Percentiles rank a stretch among this genome's conserved stretches.
phyloP scores from a whole-genome alignment of 257 asterid species.

The Solanum phureja region DNA sequence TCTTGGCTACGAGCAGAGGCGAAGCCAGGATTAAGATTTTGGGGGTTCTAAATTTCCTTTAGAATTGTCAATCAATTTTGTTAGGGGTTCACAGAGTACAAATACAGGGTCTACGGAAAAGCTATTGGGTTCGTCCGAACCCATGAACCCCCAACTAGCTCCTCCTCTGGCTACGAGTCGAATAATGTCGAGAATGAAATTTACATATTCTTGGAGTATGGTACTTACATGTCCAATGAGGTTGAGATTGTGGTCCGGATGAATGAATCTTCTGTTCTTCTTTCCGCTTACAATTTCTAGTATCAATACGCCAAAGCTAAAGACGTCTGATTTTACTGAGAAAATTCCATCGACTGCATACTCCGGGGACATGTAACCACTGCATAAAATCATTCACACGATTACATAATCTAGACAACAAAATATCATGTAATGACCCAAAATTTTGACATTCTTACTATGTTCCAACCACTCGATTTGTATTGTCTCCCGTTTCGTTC shows the following conservation, averaged over 20 bases:
- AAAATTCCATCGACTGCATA: conserved; percentile 24
- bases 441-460: conserved; percentile 1
- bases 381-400: background rate
- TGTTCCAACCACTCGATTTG: conserved; percentile 26
- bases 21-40: no score
- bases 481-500: conserved; percentile 25
- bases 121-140: no score
- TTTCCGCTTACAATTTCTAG: conserved; percentile 19
- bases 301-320: conserved; percentile 24
- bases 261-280: conserved; percentile 16
- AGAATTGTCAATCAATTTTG: no score
- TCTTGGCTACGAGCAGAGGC: background rate
- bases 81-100: no score
- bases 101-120: no score
- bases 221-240: conserved; percentile 25
- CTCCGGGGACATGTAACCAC: conserved; percentile 33
- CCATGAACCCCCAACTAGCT: no score
- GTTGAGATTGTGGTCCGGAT: conserved; percentile 15
- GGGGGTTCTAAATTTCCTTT: no score
- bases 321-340: conserved; percentile 25
- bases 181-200: background rate
- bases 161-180: background rate
- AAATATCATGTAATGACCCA: background rate
- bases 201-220: background rate
- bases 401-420: background rate